Percentiles rank a stretch among this genome's conserved stretches.
Conservation (phyloP, 176 grass and related monocot species). For the Triticum timopheevii region DNA sequence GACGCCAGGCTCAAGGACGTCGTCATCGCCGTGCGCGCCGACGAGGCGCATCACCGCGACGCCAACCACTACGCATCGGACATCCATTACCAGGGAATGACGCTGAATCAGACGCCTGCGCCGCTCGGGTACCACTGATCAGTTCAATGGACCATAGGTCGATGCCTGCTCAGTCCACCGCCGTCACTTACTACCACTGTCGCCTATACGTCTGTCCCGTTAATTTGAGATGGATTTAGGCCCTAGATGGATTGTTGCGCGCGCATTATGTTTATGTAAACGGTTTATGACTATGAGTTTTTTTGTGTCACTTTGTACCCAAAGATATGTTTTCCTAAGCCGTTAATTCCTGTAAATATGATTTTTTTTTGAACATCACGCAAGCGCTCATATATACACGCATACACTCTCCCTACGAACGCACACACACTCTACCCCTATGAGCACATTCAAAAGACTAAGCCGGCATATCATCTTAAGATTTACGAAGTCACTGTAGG, state of each 20-base stretch:
- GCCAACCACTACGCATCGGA: constrained; percentile 86
- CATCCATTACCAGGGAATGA: constrained; percentile 81
- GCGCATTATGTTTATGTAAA: background rate
- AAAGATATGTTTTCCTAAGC: background rate
- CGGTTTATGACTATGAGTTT: background rate
- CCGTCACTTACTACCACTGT: background rate
- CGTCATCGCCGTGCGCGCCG: constrained; percentile 81
- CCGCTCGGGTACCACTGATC: constrained; percentile 74
- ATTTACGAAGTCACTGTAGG: no score
- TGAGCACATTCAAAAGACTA: no score
- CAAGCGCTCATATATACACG: no score
- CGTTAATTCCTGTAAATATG: background rate
- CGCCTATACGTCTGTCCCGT: background rate
- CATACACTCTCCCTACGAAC: no score
- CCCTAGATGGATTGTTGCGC: no score
- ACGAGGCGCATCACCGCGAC: constrained; percentile 95
- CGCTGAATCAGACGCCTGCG: constrained; percentile 71
- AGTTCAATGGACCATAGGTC: background rate
- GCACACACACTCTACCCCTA: no score
- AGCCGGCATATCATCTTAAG: no score
- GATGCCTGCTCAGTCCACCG: background rate
- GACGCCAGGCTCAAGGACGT: constrained; percentile 94
- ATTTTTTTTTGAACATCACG: no score
- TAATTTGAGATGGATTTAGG: no score
- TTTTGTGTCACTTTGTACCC: background rate